A percentile compares a stretch with the other conserved stretches of the same genome.
phyloP scores from a whole-genome alignment of 768 basidiomycete genomes.

The Leccinum arenicola region DNA sequence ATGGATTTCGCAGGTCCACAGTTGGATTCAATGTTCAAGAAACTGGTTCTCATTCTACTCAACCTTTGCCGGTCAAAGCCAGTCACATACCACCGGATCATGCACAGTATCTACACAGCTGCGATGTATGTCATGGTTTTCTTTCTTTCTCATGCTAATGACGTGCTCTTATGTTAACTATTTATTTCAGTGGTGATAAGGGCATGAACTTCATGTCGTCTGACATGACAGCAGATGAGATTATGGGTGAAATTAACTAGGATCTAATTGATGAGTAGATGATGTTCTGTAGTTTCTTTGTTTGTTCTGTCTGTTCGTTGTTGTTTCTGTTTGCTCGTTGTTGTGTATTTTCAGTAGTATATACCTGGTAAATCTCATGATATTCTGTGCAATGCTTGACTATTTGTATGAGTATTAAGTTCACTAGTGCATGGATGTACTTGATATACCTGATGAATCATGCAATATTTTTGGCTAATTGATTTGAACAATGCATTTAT shows the following conservation, averaged over 20 bases:
- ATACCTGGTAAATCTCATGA: no score
- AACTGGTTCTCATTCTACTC: background rate
- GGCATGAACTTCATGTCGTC: background rate
- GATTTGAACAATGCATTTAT: no score
- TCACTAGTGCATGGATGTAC: no score
- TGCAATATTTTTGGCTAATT: no score
- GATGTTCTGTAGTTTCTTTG: no score
- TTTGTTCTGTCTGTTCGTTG: no score
- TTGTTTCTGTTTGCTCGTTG: background rate
- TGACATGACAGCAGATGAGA: background rate
- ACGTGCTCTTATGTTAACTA: background rate
- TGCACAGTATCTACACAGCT: background rate
- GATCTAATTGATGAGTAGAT: background rate
- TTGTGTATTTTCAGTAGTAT: background rate
- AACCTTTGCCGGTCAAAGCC: background rate
- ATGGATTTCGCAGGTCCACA: background rate
- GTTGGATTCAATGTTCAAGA: background rate
- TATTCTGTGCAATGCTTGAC: no score
- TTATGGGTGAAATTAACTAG: background rate
- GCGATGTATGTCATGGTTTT: background rate
- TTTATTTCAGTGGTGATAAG: background rate
- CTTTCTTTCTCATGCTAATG: background rate
- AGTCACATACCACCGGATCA: background rate
- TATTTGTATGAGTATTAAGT: no score
- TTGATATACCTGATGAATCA: no score